phyloP scores from a whole-genome alignment of 2,329 filamentous ascomycete species.

The Talaromyces amestolkiae region DNA sequence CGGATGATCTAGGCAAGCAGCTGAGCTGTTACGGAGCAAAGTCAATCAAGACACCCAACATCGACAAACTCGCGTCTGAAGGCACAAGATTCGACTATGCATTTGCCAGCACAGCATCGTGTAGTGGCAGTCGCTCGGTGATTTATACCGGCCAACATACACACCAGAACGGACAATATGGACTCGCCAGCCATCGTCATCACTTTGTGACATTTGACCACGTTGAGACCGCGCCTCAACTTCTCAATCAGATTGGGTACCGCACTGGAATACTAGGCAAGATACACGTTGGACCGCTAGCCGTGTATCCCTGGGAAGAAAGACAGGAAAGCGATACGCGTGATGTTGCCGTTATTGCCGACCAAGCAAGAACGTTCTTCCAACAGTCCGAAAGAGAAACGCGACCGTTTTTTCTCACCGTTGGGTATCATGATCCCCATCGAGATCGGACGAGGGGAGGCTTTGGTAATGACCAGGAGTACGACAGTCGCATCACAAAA shows the following conservation, averaged over 20 bases:
- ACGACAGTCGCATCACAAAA: slow-evolving; percentile 27
- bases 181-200: slow-evolving; percentile 37
- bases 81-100: slow-evolving; percentile 37
- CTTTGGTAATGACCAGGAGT: slow-evolving; percentile 46
- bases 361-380: slow-evolving; percentile 41
- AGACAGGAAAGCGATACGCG: slow-evolving; percentile 44
- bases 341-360: slow-evolving; percentile 45
- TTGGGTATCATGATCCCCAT: slow-evolving; percentile 50
- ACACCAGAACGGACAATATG: slow-evolving; percentile 49
- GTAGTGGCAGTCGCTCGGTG: slow-evolving; percentile 48
- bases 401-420: slow-evolving; percentile 47
- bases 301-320: slow-evolving; percentile 45
- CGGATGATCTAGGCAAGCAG: slow-evolving; percentile 44
- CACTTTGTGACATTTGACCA: slow-evolving; percentile 49
- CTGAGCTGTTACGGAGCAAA: slow-evolving; percentile 35
- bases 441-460: slow-evolving; percentile 42
- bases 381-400: slow-evolving; percentile 29
- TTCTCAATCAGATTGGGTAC: slow-evolving; percentile 44
- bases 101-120: slow-evolving; percentile 39
- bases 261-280: slow-evolving; percentile 51
- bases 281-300: slow-evolving; percentile 47
- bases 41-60: slow-evolving; percentile 37
- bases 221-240: slow-evolving; percentile 41
- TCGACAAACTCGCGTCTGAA: slow-evolving; percentile 42
- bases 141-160: slow-evolving; percentile 53